Conservation (phyloP, 192 early-diverging fungal species). For the Coemansia sp. region DNA sequence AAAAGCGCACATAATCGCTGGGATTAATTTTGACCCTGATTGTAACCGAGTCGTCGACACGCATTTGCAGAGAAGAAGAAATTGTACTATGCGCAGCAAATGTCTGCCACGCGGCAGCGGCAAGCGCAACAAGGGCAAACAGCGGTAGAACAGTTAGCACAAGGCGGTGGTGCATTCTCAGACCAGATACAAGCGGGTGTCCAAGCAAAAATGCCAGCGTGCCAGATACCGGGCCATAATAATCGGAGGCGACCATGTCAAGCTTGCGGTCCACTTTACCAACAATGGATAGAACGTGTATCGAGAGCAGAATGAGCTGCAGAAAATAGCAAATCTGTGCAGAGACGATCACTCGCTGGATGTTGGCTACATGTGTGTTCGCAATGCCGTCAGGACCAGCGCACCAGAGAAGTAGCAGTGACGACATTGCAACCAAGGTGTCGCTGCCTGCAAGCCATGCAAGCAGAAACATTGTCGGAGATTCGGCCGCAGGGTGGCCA, state of each 20-base stretch:
- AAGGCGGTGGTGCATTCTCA: not conserved
- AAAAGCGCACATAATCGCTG: not conserved
- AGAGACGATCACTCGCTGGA: not conserved
- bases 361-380: not conserved
- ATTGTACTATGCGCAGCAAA: not conserved
- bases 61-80: not conserved
- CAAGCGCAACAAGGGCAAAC: not conserved
- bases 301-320: not conserved
- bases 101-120: not conserved
- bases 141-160: not conserved
- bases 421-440: not conserved
- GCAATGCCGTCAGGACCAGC: not conserved
- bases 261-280: not conserved
- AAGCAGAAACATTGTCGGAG: not conserved
- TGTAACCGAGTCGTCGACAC: not conserved
- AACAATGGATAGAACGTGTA: not conserved
- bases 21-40: not conserved
- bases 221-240: not conserved
- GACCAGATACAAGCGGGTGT: not conserved
- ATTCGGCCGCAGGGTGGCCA: not conserved
- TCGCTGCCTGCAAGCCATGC: not conserved
- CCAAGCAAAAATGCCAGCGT: not conserved
- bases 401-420: not conserved
- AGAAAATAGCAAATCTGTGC: not conserved
- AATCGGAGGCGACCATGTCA: not conserved